Evolutionary conservation across 1,284 basidiomycete genomes (phyloP), one percentile per base, ranked within the genome.

Genomic region (Papiliotrema nemorosa): DNA sequence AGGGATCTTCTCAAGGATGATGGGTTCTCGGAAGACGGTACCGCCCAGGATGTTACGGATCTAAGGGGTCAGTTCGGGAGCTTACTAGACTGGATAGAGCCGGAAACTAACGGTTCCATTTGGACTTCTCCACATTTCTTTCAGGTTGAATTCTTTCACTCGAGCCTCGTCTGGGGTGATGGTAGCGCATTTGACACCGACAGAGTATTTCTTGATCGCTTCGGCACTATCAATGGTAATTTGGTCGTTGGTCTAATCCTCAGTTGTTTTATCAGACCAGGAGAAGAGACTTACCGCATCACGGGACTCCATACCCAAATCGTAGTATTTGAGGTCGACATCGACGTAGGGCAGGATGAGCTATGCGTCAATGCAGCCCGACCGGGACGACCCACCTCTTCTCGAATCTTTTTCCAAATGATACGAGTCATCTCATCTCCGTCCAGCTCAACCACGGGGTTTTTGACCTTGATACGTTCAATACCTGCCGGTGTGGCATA

Each of bases 21-120:
- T 98, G 61, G 96, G 96, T 75, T 97, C 94, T 60, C 94, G 87
- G 84, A 98, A 98, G 53, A 98, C 94, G 29, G 94, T 97, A 48
- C 94, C 94, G 44, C 92, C 92, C 47, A 97, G 85, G 66, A 96
- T 93, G 76, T 97, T 97, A 63, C 93, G 87, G 75, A 97, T 92
- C 84, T 88, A 16, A 18, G 33, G 16, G 14, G 26, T 13, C 12
- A 12, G 6, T 9, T 44, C 39, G 16, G 29, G 12, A 16, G 14
- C 3, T 18, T 12, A 22, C 10, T 16, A 16, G 5, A 2, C 4
- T 37, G 25, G 3, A 24, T 10, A 39, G 20, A 42, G 55, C 21
- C 25, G 33, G 35, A 2, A 13, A 67, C 85, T 61, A 55, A 89
- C 87, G 6, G 92, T 94, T 58, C 91, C 92, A 76, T 97, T 97